Evolutionary conservation across 2,329 filamentous ascomycete genomes (phyloP), one percentile per base, ranked within the genome.

Genomic region (Teratosphaeria destructans): DNA sequence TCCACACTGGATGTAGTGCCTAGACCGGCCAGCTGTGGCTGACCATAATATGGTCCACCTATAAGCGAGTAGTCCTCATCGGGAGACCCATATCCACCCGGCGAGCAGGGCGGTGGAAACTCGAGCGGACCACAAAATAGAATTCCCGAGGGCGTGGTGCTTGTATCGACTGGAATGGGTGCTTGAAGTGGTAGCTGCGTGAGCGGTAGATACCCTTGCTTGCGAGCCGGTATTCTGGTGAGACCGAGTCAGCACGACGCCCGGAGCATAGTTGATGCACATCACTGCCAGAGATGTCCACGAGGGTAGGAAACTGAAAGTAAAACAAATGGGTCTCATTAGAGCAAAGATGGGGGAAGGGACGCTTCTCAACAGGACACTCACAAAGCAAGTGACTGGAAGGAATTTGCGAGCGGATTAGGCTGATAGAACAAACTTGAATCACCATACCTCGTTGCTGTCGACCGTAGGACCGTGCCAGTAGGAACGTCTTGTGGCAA

Each of bases 361-460:
- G 12, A 12, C 12, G 3, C 37, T 43, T 14, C 12, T 43, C 37
- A n/a, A 16, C 5, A 14, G 37, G 37, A 43, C 14, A 43, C 37
- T 64, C 60, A 64, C 62, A 62, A 60, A 52, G 61, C 59, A 63
- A 61, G 56, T 34, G 35, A 57, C 32, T 62, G 43, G 55, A 60
- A 58, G 54, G 57, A 35, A 55, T 56, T 55, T 37, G 52, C n/a
- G 16, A 60, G 39, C 60, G 60, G 54, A 39, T 60, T 19, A 56
- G 57, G 32, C 19, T 54, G 34, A 62, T 57, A 60, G 62, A 60
- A 64, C 43, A 62, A n/a, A 12, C 52, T 58, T 37, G 58, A 59
- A 64, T 59, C 55, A 37, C 59, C 61, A 63, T 65, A 66, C 63
- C 64, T 66, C 32, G 62, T 59, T 34, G 63, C 23, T 54, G 55